Conservation (phyloP, 345 rosid genomes). For the Heritiera fomes region DNA sequence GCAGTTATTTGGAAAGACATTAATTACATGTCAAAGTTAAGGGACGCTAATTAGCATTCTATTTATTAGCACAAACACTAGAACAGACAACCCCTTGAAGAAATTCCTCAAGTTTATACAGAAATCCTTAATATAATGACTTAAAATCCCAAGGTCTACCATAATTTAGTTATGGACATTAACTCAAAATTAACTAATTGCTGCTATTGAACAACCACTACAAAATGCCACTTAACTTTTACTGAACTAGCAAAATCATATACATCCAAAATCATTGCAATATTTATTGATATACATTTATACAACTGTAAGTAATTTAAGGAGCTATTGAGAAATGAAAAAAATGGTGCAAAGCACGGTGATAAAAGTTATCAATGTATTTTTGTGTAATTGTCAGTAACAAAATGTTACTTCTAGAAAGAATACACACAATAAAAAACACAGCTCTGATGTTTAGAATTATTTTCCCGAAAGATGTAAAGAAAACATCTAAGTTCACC, state of each 20-base stretch:
- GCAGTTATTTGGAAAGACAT: background rate
- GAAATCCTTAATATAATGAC: background rate
- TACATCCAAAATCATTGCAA: background rate
- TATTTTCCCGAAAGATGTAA: background rate
- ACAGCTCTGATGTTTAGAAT: background rate
- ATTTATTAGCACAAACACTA: background rate
- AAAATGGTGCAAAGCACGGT: background rate
- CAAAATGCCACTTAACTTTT: background rate
- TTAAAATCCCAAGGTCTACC: background rate
- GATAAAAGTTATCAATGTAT: background rate
- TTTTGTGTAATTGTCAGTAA: background rate
- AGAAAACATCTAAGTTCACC: background rate
- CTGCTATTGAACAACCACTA: background rate
- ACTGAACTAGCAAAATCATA: background rate
- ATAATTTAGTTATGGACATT: background rate
- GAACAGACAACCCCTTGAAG: background rate
- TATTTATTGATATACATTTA: background rate
- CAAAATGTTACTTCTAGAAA: background rate
- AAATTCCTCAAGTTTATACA: background rate
- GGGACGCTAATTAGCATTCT: background rate
- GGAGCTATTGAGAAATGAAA: background rate
- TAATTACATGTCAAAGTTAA: background rate
- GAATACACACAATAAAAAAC: background rate
- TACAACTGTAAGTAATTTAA: background rate
- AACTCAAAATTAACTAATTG: background rate